Evolutionary conservation across 2,329 filamentous ascomycete genomes (phyloP).

Genomic region (Calonectria hongkongensis): DNA sequence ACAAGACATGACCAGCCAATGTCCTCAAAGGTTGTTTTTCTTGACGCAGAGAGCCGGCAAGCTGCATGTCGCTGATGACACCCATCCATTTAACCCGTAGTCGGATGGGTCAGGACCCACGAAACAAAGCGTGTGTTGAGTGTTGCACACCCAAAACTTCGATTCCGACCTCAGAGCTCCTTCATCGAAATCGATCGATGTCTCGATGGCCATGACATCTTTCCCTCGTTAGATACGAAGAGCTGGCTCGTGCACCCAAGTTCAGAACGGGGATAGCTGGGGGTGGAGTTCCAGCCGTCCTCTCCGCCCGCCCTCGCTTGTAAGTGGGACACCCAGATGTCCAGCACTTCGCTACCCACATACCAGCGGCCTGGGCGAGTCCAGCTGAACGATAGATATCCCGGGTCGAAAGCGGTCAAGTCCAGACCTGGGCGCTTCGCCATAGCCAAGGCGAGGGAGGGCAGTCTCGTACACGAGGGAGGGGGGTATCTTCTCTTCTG

Average conservation of each 20-base stretch:
- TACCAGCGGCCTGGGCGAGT: slow-evolving; percentile 18
- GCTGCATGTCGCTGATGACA: slow-evolving; percentile 29
- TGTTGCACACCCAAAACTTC: background rate
- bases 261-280: slow-evolving; percentile 21
- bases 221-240: background rate
- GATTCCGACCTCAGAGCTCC: slow-evolving; percentile 4
- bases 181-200: background rate
- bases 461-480: background rate
- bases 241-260: slow-evolving; percentile 21
- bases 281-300: slow-evolving; percentile 36
- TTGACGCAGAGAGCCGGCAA: slow-evolving; percentile 29
- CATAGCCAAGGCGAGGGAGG: slow-evolving; percentile 14
- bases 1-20: slow-evolving; percentile 37
- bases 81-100: slow-evolving; percentile 1
- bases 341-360: slow-evolving; percentile 30
- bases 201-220: background rate
- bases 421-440: slow-evolving; percentile 35
- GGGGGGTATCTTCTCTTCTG: slow-evolving; percentile 6
- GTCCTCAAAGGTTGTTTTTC: slow-evolving; percentile 7
- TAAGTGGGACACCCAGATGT: slow-evolving; percentile 25
- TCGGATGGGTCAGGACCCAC: background rate
- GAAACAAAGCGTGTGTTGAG: background rate
- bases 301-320: slow-evolving; percentile 33
- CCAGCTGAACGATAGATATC: slow-evolving; percentile 30
- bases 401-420: slow-evolving; percentile 26